These are phyloP conservation scores for Sugiyamaella grinbergsii DNA, from an alignment of 1,139 yeast species.

Conservation along the genomic window DNA sequence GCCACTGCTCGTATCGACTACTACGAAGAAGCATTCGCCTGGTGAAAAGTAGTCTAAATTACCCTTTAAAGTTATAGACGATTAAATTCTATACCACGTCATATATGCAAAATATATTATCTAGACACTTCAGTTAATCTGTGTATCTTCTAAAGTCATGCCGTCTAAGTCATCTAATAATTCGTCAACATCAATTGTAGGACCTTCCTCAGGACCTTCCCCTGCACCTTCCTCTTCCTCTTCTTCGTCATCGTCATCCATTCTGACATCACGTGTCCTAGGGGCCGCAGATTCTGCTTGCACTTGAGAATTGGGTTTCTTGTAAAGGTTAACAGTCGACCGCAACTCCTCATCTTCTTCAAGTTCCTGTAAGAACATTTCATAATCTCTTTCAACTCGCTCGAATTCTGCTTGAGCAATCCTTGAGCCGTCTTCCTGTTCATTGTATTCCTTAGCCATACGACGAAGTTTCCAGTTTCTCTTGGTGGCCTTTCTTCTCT, in stretches of 20 bases:
- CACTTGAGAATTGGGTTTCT: slow-evolving; percentile 47
- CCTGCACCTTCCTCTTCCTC: slow-evolving; percentile 32
- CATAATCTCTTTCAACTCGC: slow-evolving; percentile 93
- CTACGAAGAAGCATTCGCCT: slow-evolving; percentile 44
- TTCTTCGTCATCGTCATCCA: slow-evolving; percentile 46
- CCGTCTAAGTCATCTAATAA: slow-evolving; percentile 77
- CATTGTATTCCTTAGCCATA: slow-evolving; percentile 95
- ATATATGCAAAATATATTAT: slow-evolving; percentile 8
- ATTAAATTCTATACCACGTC: slow-evolving; percentile 4
- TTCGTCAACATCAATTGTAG: slow-evolving; percentile 45
- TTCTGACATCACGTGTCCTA: slow-evolving; percentile 45
- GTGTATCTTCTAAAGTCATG: slow-evolving; percentile 57
- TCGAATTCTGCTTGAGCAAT: slow-evolving; percentile 87
- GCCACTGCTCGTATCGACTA: slow-evolving; percentile 38
- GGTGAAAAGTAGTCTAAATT: slow-evolving; percentile 30
- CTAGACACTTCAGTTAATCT: neutral
- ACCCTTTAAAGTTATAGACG: neutral
- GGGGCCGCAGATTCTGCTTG: slow-evolving; percentile 6
- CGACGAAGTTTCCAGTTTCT: slow-evolving; percentile 95
- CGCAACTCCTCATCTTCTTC: slow-evolving; percentile 97
- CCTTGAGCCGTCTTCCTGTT: slow-evolving; percentile 40
- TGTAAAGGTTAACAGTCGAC: slow-evolving; percentile 85
- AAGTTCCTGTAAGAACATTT: slow-evolving; percentile 90
- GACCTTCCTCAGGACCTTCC: slow-evolving; percentile 48
- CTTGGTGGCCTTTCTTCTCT: slow-evolving; percentile 69